Percentiles rank a stretch among this genome's conserved stretches.
phyloP scores from a whole-genome alignment of 257 asterid species.

The Datura wrightii region DNA sequence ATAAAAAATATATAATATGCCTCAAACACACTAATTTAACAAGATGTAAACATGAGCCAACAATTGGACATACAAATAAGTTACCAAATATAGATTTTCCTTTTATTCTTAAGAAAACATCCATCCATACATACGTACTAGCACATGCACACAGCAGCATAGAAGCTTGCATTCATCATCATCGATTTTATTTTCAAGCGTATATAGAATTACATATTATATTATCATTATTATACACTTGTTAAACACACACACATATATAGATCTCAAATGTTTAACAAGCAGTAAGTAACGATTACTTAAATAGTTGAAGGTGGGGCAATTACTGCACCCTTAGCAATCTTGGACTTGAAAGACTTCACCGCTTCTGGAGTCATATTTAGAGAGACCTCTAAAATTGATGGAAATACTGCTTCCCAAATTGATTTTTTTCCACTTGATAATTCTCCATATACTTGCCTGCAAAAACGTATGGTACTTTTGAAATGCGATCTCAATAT shows the following conservation, averaged over 20 bases:
- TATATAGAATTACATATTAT: background rate
- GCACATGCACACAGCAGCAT: too few species aligned
- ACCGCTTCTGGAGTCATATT: constrained; percentile 36
- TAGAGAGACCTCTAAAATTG: constrained; percentile 44
- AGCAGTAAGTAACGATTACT: background rate
- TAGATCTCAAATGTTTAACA: background rate
- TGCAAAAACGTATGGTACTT: background rate
- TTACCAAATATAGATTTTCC: too few species aligned
- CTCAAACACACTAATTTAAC: too few species aligned
- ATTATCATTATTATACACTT: background rate
- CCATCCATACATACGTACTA: too few species aligned
- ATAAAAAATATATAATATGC: too few species aligned
- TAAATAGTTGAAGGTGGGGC: background rate
- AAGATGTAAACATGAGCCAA: too few species aligned
- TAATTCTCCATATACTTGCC: constrained; percentile 40
- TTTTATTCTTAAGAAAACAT: too few species aligned
- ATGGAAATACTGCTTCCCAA: constrained; percentile 42
- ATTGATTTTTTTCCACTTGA: constrained; percentile 40
- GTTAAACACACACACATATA: background rate
- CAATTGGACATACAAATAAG: too few species aligned
- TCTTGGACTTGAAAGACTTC: constrained; percentile 34
- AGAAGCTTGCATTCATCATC: background rate
- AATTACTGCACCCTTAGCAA: background rate
- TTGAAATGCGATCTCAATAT: too few species aligned
- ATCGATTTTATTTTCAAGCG: background rate